phyloP scores from a whole-genome alignment of 106 monocot species.

The Dioscorea dumetorum region DNA sequence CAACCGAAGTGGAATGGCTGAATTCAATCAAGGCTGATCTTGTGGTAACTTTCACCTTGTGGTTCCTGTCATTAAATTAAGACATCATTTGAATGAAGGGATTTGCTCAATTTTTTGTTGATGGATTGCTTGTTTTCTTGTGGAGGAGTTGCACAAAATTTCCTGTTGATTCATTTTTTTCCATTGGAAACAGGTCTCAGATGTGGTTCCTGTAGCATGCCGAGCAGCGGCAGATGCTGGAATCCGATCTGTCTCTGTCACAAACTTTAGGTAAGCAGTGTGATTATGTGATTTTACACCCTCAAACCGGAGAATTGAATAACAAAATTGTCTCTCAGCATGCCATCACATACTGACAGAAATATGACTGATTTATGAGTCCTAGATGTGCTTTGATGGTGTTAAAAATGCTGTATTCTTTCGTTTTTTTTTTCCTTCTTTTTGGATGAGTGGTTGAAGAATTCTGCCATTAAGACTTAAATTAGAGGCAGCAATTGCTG shows the following conservation, averaged over 20 bases:
- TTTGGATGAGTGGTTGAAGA: no score
- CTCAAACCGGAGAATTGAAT: background rate
- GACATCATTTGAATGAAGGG: background rate
- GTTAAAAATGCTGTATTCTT: no score
- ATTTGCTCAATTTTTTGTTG: background rate
- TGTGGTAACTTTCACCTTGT: constrained; percentile 45
- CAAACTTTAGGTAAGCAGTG: constrained; percentile 77
- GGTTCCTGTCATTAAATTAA: background rate
- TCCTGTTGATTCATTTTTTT: background rate
- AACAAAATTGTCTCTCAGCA: no score
- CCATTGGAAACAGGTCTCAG: constrained; percentile 54
- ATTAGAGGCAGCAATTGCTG: no score
- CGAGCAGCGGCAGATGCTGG: constrained; percentile 91
- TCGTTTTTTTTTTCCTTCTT: no score
- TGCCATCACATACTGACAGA: no score
- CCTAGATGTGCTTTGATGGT: no score
- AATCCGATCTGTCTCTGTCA: constrained; percentile 88
- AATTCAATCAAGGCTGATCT: constrained; percentile 85
- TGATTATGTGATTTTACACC: background rate
- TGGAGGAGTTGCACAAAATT: background rate
- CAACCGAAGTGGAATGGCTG: constrained; percentile 85
- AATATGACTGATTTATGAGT: no score
- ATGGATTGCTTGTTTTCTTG: background rate
- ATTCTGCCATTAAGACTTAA: no score
- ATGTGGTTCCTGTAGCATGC: constrained; percentile 95